Conservation (phyloP, 1,284 basidiomycete species). For the Rhodofomes roseus region DNA sequence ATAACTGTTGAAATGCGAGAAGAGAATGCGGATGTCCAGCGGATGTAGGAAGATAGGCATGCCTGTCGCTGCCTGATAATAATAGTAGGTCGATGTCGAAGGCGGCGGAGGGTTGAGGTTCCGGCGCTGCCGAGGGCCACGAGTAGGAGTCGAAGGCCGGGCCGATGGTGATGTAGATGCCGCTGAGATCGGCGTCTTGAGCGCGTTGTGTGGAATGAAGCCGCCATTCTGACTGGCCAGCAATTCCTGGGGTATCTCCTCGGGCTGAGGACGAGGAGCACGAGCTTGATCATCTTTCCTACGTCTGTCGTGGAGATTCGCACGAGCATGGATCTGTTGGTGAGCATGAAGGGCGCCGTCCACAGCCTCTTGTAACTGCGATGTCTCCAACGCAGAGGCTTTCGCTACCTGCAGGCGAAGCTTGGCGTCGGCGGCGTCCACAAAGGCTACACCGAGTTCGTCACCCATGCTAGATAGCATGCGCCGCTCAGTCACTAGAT, state of each 20-base stretch:
- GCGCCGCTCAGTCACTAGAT: constrained; percentile 67
- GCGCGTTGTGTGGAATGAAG: constrained; percentile 25
- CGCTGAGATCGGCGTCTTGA: constrained; percentile 21
- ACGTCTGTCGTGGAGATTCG: constrained; percentile 34
- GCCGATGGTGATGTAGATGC: constrained; percentile 15
- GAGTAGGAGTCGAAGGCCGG: constrained; percentile 27
- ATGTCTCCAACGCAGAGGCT: constrained; percentile 70
- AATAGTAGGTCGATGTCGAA: constrained; percentile 84
- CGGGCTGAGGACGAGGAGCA: constrained; percentile 3
- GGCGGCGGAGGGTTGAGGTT: constrained; percentile 82
- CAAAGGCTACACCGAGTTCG: constrained; percentile 74
- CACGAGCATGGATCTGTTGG: constrained; percentile 45
- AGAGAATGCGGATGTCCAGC: constrained; percentile 91
- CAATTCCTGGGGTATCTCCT: constrained; percentile 49
- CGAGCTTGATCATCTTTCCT: constrained; percentile 32
- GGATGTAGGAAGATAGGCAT: constrained; percentile 93
- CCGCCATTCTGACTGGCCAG: constrained; percentile 36
- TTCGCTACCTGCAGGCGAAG: constrained; percentile 77
- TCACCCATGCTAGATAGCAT: constrained; percentile 66
- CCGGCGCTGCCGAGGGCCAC: constrained; percentile 53
- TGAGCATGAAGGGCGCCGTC: constrained; percentile 61
- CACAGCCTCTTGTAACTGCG: constrained; percentile 49
- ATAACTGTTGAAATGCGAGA: constrained; percentile 83
- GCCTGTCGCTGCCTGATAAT: constrained; percentile 93
- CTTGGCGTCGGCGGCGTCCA: constrained; percentile 76